These are phyloP conservation scores for Dendrobium officinale DNA, from an alignment of 106 monocot genomes.

Conservation along the genomic window DNA sequence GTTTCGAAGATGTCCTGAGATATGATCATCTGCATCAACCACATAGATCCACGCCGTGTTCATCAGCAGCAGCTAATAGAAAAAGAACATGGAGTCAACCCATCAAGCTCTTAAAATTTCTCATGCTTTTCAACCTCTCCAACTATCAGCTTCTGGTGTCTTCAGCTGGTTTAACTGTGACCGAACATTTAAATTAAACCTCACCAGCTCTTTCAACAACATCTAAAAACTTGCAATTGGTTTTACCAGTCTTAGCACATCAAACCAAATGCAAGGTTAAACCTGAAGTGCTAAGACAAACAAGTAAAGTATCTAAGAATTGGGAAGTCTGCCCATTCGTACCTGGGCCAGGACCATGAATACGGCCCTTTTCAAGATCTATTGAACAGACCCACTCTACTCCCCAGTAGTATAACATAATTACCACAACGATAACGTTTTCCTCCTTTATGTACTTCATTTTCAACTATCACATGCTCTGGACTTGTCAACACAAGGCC, in stretches of 20 bases:
- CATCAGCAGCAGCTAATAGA: constrained; percentile 54
- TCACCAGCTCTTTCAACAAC: constrained; percentile 25
- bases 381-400: constrained; percentile 68
- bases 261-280: constrained; percentile 47
- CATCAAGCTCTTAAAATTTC: constrained; percentile 51
- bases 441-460: constrained; percentile 1
- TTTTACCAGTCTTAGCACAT: constrained; percentile 43
- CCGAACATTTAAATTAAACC: constrained; percentile 10
- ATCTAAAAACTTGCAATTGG: constrained; percentile 32
- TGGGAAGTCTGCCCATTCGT: constrained; percentile 80
- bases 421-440: constrained; percentile 48
- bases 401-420: constrained; percentile 57
- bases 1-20: constrained; percentile 21
- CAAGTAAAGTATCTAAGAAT: constrained; percentile 56
- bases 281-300: constrained; percentile 61
- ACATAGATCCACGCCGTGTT: constrained; percentile 67
- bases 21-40: constrained; percentile 29
- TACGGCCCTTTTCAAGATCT: constrained; percentile 33
- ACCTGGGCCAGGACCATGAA: constrained; percentile 20
- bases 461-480: constrained; percentile 5
- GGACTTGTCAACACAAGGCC: constrained; percentile 53
- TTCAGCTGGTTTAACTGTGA: constrained; percentile 7
- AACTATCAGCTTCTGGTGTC: constrained; percentile 3
- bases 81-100: constrained; percentile 43
- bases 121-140: constrained; percentile 1